Conservation (phyloP, 495 filamentous ascomycete species). For the Tuber calosporum region DNA sequence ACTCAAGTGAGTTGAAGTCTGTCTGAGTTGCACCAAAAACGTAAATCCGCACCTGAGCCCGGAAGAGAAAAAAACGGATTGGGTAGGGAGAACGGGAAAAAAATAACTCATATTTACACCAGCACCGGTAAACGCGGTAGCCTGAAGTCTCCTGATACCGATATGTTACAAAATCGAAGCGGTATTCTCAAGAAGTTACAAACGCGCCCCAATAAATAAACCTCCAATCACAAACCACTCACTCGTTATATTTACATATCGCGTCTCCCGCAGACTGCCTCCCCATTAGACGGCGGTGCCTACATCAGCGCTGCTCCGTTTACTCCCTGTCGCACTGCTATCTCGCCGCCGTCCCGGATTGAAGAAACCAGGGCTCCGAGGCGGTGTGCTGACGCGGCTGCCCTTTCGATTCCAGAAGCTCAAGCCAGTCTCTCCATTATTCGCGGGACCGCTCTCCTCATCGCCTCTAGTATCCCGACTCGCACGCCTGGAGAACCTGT, state of each 20-base stretch:
- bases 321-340: background rate
- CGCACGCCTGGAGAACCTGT: conserved; percentile 30
- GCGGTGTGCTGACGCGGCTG: conserved; percentile 19
- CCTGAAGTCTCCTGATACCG: background rate
- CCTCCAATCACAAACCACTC: background rate
- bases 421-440: conserved; percentile 20
- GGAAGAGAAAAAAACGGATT: background rate
- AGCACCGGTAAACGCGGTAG: background rate
- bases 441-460: conserved; percentile 21
- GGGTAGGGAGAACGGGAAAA: background rate
- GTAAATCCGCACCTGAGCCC: background rate
- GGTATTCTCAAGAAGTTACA: background rate
- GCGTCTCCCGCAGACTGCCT: background rate
- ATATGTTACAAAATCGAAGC: background rate
- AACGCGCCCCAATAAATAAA: background rate
- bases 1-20: background rate
- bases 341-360: conserved; percentile 1
- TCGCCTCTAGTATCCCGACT: conserved; percentile 30
- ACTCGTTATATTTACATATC: background rate
- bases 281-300: background rate
- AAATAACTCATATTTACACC: background rate
- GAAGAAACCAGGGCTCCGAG: conserved; percentile 15
- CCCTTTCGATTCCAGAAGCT: conserved; percentile 25
- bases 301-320: background rate
- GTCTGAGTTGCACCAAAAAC: background rate